Evolutionary conservation across 352 stramenopile species (phyloP).

Genomic region (Globisporangium nodosum): DNA sequence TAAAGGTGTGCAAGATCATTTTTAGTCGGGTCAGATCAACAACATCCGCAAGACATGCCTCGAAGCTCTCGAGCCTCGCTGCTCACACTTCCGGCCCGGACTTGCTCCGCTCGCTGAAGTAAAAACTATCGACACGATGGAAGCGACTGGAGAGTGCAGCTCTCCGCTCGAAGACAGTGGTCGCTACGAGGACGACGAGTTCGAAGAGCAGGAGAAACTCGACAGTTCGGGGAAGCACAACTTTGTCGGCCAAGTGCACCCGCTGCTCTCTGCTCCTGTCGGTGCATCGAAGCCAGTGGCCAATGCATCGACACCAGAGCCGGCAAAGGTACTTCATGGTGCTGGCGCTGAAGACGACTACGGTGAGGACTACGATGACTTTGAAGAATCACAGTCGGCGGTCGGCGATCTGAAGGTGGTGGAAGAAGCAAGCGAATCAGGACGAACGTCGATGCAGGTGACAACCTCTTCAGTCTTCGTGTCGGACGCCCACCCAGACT

Average conservation of each 20-base stretch:
- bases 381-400: neutral
- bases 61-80: no score
- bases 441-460: neutral
- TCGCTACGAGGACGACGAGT: constrained; percentile 9
- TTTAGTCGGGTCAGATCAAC: no score
- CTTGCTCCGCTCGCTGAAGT: no score
- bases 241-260: constrained; percentile 1
- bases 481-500: neutral
- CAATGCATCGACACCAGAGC: neutral
- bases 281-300: neutral
- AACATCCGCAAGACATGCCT: no score
- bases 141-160: neutral
- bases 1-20: no score
- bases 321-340: neutral
- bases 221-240: neutral
- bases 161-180: neutral
- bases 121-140: neutral
- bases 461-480: neutral
- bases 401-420: neutral
- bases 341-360: neutral
- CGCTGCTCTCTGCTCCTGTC: neutral
- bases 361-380: neutral
- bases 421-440: neutral
- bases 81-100: no score
- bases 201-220: constrained; percentile 2